Percentiles rank a stretch among this genome's conserved stretches.
phyloP scores from a whole-genome alignment of 306 rosid species.

The Glycine soja region DNA sequence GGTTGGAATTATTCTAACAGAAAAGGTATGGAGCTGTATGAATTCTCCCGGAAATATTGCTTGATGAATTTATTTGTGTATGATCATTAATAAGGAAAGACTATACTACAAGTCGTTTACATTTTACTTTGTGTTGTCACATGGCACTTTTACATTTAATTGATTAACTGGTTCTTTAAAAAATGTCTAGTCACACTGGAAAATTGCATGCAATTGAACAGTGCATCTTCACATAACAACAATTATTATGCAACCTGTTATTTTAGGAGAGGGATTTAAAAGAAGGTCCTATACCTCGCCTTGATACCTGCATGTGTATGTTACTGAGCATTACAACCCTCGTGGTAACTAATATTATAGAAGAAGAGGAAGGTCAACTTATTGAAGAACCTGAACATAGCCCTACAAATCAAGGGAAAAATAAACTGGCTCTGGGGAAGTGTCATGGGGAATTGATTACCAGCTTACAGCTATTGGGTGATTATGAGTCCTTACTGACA shows the following conservation, averaged over 20 bases:
- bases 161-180: constrained; percentile 7
- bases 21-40: constrained; percentile 27
- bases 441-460: constrained; percentile 70
- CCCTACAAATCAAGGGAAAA: constrained; percentile 62
- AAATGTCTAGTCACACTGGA: background rate
- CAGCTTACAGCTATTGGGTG: constrained; percentile 83
- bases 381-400: constrained; percentile 66
- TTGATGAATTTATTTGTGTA: constrained; percentile 34
- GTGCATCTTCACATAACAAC: constrained; percentile 12
- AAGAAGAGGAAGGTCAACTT: constrained; percentile 87
- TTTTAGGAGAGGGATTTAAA: constrained; percentile 81
- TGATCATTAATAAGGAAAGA: constrained; percentile 36
- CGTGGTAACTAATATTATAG: constrained; percentile 68
- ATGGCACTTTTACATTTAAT: constrained; percentile 32
- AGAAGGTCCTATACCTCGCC: constrained; percentile 83
- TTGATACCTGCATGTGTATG: constrained; percentile 86
- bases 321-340: constrained; percentile 77
- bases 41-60: constrained; percentile 36
- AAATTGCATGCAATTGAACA: constrained; percentile 40
- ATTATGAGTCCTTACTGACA: constrained; percentile 68
- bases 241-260: constrained; percentile 15
- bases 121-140: constrained; percentile 32
- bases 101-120: constrained; percentile 31
- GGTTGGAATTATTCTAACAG: constrained; percentile 61
- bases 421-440: constrained; percentile 62